Conservation (phyloP, 768 basidiomycete species). For the Amanita pallidorosea region DNA sequence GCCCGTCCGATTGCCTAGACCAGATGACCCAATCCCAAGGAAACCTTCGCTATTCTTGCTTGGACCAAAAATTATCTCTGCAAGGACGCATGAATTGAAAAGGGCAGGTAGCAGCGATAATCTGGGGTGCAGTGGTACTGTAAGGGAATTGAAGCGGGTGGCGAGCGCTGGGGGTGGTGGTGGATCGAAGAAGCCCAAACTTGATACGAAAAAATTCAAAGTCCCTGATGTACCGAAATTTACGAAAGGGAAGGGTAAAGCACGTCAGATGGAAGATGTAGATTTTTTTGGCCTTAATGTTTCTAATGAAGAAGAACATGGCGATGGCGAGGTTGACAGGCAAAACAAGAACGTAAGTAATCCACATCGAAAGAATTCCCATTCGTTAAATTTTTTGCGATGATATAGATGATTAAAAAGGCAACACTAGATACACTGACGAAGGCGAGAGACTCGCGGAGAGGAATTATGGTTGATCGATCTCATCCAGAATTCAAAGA, state of each 20-base stretch:
- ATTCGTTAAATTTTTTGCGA: background rate
- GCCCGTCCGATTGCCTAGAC: slow-evolving; percentile 38
- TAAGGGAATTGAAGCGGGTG: slow-evolving; percentile 19
- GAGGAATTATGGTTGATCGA: slow-evolving; percentile 23
- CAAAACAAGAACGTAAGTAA: slow-evolving; percentile 49
- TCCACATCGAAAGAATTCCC: background rate
- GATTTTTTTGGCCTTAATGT: slow-evolving; percentile 27
- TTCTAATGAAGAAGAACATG: slow-evolving; percentile 10
- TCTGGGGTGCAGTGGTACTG: background rate
- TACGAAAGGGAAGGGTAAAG: slow-evolving; percentile 15
- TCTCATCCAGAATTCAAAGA: slow-evolving; percentile 42
- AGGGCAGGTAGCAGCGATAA: background rate
- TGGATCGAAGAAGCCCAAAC: slow-evolving; percentile 23
- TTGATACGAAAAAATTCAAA: slow-evolving; percentile 29
- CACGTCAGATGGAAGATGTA: slow-evolving; percentile 28
- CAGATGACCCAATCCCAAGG: slow-evolving; percentile 74
- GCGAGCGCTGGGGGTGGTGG: slow-evolving; percentile 14
- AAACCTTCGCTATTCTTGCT: slow-evolving; percentile 40
- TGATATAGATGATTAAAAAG: slow-evolving; percentile 36
- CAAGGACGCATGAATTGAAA: background rate
- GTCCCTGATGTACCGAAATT: slow-evolving; percentile 34
- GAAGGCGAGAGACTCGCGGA: slow-evolving; percentile 25
- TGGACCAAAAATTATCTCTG: slow-evolving; percentile 9
- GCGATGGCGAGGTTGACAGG: slow-evolving; percentile 31
- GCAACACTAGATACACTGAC: slow-evolving; percentile 28